phyloP scores from a whole-genome alignment of 257 asterid species.

The Mitragyna speciosa region DNA sequence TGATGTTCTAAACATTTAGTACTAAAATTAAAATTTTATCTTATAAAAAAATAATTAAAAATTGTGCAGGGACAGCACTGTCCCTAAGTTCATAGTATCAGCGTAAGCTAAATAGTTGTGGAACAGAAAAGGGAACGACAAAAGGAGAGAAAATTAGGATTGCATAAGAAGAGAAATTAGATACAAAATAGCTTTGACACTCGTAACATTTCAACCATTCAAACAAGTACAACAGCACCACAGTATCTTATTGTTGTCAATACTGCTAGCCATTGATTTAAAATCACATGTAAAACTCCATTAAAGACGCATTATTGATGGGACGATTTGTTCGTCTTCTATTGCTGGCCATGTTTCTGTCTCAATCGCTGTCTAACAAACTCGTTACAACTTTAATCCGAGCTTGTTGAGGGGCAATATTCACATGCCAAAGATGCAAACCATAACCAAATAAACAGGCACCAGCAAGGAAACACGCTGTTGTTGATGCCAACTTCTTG shows the following conservation, averaged over 20 bases:
- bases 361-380: slow-evolving; percentile 57
- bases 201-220: background rate
- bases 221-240: background rate
- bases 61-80: no score
- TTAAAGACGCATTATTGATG: background rate
- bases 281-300: background rate
- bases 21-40: no score
- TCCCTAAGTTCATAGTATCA: no score
- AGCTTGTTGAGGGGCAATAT: slow-evolving; percentile 81
- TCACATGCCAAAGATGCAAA: slow-evolving; percentile 53
- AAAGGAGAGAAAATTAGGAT: no score
- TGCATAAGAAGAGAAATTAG: no score
- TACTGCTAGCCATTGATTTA: background rate
- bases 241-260: background rate
- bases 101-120: no score
- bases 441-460: slow-evolving; percentile 56
- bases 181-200: no score
- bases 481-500: slow-evolving; percentile 22
- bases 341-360: slow-evolving; percentile 42
- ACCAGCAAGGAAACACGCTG: no score
- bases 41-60: no score
- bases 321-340: background rate
- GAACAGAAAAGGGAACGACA: no score
- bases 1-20: no score
- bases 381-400: slow-evolving; percentile 65